Base-by-base conservation (phyloP, 1,139 yeast genomes). In the Williopsis jadinii region DNA sequence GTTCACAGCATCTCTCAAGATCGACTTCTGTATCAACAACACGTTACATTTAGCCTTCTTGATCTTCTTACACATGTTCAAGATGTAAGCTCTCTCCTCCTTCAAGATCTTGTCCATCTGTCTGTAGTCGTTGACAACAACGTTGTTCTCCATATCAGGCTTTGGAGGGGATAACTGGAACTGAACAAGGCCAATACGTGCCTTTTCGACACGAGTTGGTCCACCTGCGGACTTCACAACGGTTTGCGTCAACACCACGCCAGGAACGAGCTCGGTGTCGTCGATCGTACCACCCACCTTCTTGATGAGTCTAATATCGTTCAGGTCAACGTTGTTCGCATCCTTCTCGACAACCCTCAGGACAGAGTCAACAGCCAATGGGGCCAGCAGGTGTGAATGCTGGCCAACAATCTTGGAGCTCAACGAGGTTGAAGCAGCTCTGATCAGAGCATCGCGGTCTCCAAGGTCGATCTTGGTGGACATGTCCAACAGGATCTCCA, bases 101-200 rank as follows among this genome's bases (percentile, higher is more conserved):
- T 94, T 94, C 60, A 92, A 73, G 54, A 92, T 92, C 70, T 90
- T 92, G 67, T 92, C 99, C 99, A 92, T 92, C 66, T 94, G 98
- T 67, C 98, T 79, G 68, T 92, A 92, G 64, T 92, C 99, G 61
- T 86, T 92, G 41, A 92, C 97, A 41, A 94, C 95, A 44, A 92
- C 94, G 60, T 90, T 92, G 62, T 92, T 92, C 66, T 92, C 98
- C 84, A 94, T 86, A 61, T 92, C 99, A 33, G 99, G 99, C 62
- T 92, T 92, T 54, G 99, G 99, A 35, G 99, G 98, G 29, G 97
- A 88, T 48, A 92, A 72, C 66, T 92, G 98, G 69, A 92, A 92
- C 66, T 94, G 99, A 50, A 92, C 76, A 55, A 92, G 74, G 11
- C 94, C 99, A 53, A 92, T 87, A 51, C 71, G 75, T 26, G 98